Base-by-base conservation (phyloP, 805 yeast genomes). In the Allodekkera sacchari region DNA sequence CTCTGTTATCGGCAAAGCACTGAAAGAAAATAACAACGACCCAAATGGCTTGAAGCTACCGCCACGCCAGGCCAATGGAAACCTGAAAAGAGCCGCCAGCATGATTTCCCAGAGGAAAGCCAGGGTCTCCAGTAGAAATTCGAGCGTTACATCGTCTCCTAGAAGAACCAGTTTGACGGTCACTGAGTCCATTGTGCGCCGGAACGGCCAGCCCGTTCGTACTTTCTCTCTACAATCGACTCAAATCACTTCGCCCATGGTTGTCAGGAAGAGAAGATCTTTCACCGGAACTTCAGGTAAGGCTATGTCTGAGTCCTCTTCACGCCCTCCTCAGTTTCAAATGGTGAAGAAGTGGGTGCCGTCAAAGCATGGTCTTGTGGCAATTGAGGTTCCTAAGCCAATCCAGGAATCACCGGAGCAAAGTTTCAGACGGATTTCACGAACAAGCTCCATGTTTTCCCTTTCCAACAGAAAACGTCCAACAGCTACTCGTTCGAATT, bases 301-400 rank as follows among this genome's bases (percentile, higher is more conserved):
- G 15, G 39, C 44, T 2, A 31, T 39, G 14, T 39, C 43, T 10
- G 37, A 29, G n/a, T 28, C 43, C 13, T 7, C n/a, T n/a, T n/a
- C n/a, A n/a, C n/a, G 16, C 8, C 12, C 27, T 9, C 33, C 33
- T 5, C 7, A 16, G 5, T 30, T 12, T 17, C 19, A 60, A 33
- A 77, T 70, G 57, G 68, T 79, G 7, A 78, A 76, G 42, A 77
- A 73, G 40, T 81, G 80, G 56, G 66, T 81, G 28, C 89, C 92
- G 2, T 77, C 85, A 2, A 76, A 83, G 4, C 66, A 72, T 43
- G 92, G 92, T 10, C 63, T 81, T 34, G 69, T 77, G 30, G 64
- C 78, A 7, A 61, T 81, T 4, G 88, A 81, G 43, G 87, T 81
- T 4, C 83, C 85, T 0, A 67, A 65, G 9, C 43, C 47, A 6